Percentiles rank a stretch among this genome's conserved stretches.
These are phyloP conservation scores for Alternaria sp. DNA, from an alignment of 2,329 filamentous ascomycete genomes.

Conservation along the genomic window DNA sequence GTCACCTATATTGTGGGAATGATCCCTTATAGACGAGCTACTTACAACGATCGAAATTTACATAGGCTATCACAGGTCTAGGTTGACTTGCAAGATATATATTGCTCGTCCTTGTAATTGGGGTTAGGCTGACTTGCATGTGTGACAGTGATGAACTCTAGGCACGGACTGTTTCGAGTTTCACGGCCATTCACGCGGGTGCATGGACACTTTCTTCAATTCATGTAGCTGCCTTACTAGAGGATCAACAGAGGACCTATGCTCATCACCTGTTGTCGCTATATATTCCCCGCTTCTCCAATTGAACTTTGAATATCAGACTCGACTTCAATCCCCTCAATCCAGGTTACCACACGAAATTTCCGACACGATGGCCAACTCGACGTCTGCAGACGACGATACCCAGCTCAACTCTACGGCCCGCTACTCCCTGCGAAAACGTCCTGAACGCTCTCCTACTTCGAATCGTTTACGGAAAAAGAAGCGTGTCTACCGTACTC, in stretches of 20 bases:
- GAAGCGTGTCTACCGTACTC: not conserved
- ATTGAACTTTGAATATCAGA: not conserved
- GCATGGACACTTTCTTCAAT: not conserved
- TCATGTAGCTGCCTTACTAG: not conserved
- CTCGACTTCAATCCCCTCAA: not conserved
- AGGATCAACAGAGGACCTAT: not conserved
- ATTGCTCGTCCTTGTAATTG: too few species aligned
- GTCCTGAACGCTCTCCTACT: not conserved
- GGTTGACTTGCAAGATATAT: too few species aligned
- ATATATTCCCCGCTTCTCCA: not conserved
- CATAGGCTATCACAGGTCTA: too few species aligned
- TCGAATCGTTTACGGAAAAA: not conserved
- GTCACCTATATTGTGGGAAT: too few species aligned
- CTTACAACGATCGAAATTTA: too few species aligned
- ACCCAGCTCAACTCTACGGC: not conserved
- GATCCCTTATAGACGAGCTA: too few species aligned
- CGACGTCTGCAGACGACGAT: accelerated
- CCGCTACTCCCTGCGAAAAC: not conserved
- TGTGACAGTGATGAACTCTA: too few species aligned
- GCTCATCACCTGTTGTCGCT: not conserved
- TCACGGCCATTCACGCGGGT: not conserved
- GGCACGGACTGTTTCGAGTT: not conserved
- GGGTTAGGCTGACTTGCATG: not conserved
- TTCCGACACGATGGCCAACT: not conserved
- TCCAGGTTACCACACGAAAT: not conserved